Evolutionary conservation across 2,329 filamentous ascomycete species (phyloP).

Genomic region (Geoglossum cookeanum): DNA sequence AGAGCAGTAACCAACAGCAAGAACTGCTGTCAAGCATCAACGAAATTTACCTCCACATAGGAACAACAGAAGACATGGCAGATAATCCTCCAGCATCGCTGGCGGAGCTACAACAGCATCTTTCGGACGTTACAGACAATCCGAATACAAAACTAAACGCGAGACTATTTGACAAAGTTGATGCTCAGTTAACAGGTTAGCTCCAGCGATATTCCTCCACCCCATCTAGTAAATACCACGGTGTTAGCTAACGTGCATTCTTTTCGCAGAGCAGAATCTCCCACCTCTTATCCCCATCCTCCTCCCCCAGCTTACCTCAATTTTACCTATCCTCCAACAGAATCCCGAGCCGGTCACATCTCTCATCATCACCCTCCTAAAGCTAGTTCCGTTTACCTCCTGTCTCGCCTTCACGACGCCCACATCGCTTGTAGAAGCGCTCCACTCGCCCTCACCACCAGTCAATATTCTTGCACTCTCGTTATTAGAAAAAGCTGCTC

Average conservation of each 20-base stretch:
- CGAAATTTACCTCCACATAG: background rate
- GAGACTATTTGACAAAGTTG: conserved; percentile 8
- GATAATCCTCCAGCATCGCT: background rate
- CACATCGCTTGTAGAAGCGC: conserved; percentile 1
- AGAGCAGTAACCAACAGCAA: background rate
- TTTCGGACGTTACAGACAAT: conserved; percentile 6
- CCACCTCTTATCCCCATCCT: conserved; percentile 17
- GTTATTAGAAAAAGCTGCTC: conserved; percentile 35
- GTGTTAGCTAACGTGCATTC: background rate
- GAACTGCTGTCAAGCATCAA: background rate
- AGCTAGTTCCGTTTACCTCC: conserved; percentile 32
- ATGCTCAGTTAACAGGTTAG: conserved; percentile 8
- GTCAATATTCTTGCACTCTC: conserved; percentile 37
- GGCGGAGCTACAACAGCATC: conserved; percentile 5
- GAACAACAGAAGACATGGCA: background rate
- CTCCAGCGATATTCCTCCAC: background rate
- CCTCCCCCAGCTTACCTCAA: conserved; percentile 27
- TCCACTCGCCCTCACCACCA: conserved; percentile 13
- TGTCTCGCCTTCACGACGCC: conserved; percentile 30
- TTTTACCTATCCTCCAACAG: conserved; percentile 34
- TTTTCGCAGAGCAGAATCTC: conserved; percentile 17
- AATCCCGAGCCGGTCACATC: conserved; percentile 35
- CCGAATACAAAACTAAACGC: conserved; percentile 7
- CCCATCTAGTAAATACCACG: background rate
- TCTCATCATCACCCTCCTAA: conserved; percentile 30